Percentiles rank a stretch among this genome's conserved stretches.
These are phyloP conservation scores for Arthrobotrys iridis DNA, from an alignment of 2,329 filamentous ascomycete species.

Conservation along the genomic window DNA sequence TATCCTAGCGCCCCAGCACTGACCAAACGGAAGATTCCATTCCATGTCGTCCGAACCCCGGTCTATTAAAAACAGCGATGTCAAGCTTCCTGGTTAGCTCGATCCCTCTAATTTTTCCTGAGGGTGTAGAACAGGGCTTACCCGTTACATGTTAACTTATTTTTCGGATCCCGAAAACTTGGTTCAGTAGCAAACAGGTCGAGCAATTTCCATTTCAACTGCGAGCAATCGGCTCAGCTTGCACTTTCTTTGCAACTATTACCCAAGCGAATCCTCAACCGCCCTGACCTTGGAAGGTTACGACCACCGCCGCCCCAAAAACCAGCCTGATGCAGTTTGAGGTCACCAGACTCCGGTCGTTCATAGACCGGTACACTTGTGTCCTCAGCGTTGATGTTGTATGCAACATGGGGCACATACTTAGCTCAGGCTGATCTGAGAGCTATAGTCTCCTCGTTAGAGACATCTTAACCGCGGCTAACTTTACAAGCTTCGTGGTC, in stretches of 20 bases:
- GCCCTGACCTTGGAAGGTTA: slow-evolving; percentile 3
- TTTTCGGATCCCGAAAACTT: slow-evolving; percentile 41
- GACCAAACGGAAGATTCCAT: slow-evolving; percentile 26
- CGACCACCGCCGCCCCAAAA: neutral
- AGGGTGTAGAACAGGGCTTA: slow-evolving; percentile 34
- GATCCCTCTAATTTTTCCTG: neutral
- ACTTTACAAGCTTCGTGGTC: slow-evolving; percentile 16
- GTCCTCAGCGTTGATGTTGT: slow-evolving; percentile 11
- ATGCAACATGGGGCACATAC: slow-evolving; percentile 44
- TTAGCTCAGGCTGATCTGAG: slow-evolving; percentile 26
- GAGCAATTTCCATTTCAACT: slow-evolving; percentile 22
- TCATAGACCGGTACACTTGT: slow-evolving; percentile 14
- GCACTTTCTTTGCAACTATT: slow-evolving; percentile 12
- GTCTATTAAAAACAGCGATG: slow-evolving; percentile 12
- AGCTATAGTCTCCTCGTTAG: slow-evolving; percentile 5
- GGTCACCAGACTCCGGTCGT: slow-evolving; percentile 15
- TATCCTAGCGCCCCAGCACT: slow-evolving; percentile 4
- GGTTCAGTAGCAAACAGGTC: slow-evolving; percentile 33
- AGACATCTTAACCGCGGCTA: slow-evolving; percentile 28
- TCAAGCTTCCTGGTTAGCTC: slow-evolving; percentile 17
- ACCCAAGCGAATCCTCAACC: slow-evolving; percentile 22
- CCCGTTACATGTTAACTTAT: slow-evolving; percentile 21
- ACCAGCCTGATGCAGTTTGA: neutral
- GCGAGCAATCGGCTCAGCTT: slow-evolving; percentile 40
- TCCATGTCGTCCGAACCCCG: slow-evolving; percentile 14